phyloP scores from a whole-genome alignment of 1,284 basidiomycete species.

The Xanthoconium separans region DNA sequence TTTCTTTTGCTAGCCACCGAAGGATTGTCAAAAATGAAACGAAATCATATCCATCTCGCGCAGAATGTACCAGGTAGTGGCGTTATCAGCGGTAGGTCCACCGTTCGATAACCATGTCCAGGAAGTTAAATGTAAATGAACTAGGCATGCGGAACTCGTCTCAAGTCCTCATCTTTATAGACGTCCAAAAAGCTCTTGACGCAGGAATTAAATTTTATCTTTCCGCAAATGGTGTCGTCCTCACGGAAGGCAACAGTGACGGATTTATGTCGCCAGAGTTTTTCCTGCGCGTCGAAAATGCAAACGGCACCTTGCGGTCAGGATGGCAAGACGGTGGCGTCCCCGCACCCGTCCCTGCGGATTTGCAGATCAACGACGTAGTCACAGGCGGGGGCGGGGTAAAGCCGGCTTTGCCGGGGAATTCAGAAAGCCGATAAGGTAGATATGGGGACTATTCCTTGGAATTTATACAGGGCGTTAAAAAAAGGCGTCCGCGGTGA shows the following conservation, averaged over 20 bases:
- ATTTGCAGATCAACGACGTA: background rate
- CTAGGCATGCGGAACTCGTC: slow-evolving; percentile 77
- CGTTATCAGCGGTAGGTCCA: slow-evolving; percentile 68
- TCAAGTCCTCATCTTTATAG: slow-evolving; percentile 73
- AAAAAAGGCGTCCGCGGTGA: background rate
- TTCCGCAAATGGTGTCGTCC: slow-evolving; percentile 82
- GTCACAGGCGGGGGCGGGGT: background rate
- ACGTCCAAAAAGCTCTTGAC: slow-evolving; percentile 68
- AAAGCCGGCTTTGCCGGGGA: background rate
- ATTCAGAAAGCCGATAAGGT: background rate
- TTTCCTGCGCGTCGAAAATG: slow-evolving; percentile 61
- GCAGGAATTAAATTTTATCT: slow-evolving; percentile 72
- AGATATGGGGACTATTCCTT: background rate
- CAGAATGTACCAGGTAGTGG: slow-evolving; percentile 62
- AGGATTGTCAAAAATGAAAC: slow-evolving; percentile 81
- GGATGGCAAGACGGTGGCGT: slow-evolving; percentile 33
- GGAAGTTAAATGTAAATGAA: background rate
- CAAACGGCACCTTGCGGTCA: slow-evolving; percentile 30
- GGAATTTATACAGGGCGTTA: no score
- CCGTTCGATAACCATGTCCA: background rate
- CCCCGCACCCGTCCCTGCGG: background rate
- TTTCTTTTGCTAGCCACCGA: slow-evolving; percentile 44
- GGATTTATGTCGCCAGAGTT: slow-evolving; percentile 58
- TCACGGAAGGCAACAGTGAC: slow-evolving; percentile 67
- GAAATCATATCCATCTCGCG: slow-evolving; percentile 89